Conservation (phyloP, 768 basidiomycete species). For the Mycena crocata region DNA sequence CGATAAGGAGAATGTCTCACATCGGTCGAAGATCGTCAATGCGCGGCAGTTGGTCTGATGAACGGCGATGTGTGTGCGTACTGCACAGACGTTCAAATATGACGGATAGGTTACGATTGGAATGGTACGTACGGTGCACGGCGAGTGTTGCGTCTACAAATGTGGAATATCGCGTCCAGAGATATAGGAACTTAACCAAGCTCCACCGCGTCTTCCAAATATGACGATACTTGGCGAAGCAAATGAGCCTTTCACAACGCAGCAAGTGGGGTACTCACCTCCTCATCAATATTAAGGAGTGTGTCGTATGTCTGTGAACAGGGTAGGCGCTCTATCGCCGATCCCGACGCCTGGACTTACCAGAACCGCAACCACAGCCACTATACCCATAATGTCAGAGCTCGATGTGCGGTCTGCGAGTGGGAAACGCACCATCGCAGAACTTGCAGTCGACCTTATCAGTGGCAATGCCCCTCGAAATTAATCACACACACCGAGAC, state of each 20-base stretch:
- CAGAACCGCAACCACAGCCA: conserved; percentile 6
- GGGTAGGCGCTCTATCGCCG: background rate
- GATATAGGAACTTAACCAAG: conserved; percentile 13
- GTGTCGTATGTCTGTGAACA: conserved; percentile 19
- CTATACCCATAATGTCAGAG: background rate
- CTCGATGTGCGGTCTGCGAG: too few relatives aligned
- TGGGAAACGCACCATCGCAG: too few relatives aligned
- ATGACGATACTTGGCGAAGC: background rate
- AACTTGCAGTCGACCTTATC: conserved; percentile 8
- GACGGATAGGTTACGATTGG: background rate
- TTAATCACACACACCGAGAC: conserved; percentile 1
- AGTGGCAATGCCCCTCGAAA: too few relatives aligned
- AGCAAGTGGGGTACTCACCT: background rate
- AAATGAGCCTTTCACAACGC: background rate
- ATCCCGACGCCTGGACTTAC: background rate
- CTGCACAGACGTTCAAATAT: background rate
- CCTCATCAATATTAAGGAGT: conserved; percentile 14
- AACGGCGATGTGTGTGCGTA: background rate
- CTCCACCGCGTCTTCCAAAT: conserved; percentile 17
- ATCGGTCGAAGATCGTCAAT: background rate
- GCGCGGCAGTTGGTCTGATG: background rate
- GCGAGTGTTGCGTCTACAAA: conserved; percentile 16
- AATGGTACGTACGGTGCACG: background rate
- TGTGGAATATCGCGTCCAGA: conserved; percentile 14
- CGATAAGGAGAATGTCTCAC: background rate